Conservation (phyloP, 345 rosid species). For the Durio zibethinus region DNA sequence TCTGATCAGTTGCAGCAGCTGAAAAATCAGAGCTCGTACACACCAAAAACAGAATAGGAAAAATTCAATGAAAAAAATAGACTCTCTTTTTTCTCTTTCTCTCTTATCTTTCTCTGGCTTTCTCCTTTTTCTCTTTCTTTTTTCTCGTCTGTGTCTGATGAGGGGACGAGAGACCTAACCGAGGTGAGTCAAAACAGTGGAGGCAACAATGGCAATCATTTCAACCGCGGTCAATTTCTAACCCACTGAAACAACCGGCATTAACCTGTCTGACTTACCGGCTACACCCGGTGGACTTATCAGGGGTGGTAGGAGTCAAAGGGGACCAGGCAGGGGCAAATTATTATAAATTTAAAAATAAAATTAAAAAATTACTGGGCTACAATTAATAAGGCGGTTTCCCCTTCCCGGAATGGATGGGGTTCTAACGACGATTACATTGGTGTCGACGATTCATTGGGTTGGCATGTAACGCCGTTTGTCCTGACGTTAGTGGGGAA, state of each 20-base stretch:
- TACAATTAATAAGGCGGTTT: constrained; percentile 32
- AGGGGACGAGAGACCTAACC: constrained; percentile 21
- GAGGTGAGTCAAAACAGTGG: constrained; percentile 16
- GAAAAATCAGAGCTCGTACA: constrained; percentile 25
- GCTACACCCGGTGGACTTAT: background rate
- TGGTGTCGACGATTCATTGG: constrained; percentile 26
- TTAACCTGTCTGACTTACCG: constrained; percentile 34
- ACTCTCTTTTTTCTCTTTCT: no score
- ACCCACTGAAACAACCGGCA: constrained; percentile 45
- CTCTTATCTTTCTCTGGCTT: constrained; percentile 20
- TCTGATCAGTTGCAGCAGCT: constrained; percentile 25
- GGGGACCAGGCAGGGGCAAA: constrained; percentile 32
- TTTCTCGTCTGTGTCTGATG: constrained; percentile 13
- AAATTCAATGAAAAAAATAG: no score
- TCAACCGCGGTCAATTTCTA: constrained; percentile 79
- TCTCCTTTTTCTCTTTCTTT: constrained; percentile 10
- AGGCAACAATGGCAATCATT: constrained; percentile 51
- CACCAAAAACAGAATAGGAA: background rate
- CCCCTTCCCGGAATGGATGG: background rate
- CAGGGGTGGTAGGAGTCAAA: background rate
- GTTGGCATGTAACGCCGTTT: constrained; percentile 42
- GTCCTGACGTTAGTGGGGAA: constrained; percentile 48
- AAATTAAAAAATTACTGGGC: background rate
- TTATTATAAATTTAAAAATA: background rate
- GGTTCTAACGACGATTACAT: constrained; percentile 39